These are phyloP conservation scores for Aspergillus ochraceoroseus DNA, from an alignment of 2,329 filamentous ascomycete species.

Conservation along the genomic window DNA sequence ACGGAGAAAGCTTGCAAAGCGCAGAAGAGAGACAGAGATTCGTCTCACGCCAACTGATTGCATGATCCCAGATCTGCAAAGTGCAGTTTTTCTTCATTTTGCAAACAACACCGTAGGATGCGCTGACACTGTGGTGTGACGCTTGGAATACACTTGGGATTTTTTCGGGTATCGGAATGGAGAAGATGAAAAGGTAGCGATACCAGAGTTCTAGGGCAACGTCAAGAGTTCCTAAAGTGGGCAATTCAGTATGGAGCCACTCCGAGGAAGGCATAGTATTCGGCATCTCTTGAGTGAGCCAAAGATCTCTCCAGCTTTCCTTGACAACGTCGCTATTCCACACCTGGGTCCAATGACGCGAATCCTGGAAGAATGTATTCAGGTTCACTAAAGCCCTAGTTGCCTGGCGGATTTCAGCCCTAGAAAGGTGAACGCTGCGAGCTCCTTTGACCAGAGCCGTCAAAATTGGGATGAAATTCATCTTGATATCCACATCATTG, in stretches of 20 bases:
- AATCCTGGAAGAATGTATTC: slow-evolving; percentile 49
- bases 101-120: slow-evolving; percentile 58
- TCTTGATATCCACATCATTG: slow-evolving; percentile 47
- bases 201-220: slow-evolving; percentile 40
- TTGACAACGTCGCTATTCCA: slow-evolving; percentile 47
- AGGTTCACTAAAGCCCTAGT: slow-evolving; percentile 49
- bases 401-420: slow-evolving; percentile 43
- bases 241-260: slow-evolving; percentile 40
- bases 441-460: slow-evolving; percentile 49
- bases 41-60: slow-evolving; percentile 57
- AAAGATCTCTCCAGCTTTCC: slow-evolving; percentile 46
- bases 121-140: slow-evolving; percentile 58
- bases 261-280: slow-evolving; percentile 35
- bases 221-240: slow-evolving; percentile 36
- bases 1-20: slow-evolving; percentile 47
- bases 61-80: slow-evolving; percentile 61
- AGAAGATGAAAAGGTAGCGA: slow-evolving; percentile 53
- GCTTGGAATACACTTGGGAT: slow-evolving; percentile 59
- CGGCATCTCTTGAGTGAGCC: slow-evolving; percentile 45
- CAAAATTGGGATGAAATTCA: slow-evolving; percentile 52
- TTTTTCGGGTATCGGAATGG: slow-evolving; percentile 53
- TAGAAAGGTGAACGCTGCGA: slow-evolving; percentile 44
- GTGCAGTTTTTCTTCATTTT: slow-evolving; percentile 58
- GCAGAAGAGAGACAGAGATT: slow-evolving; percentile 49
- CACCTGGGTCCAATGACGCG: slow-evolving; percentile 47